Evolutionary conservation across 2,329 filamentous ascomycete genomes (phyloP).

Genomic region (Acarospora socialis): DNA sequence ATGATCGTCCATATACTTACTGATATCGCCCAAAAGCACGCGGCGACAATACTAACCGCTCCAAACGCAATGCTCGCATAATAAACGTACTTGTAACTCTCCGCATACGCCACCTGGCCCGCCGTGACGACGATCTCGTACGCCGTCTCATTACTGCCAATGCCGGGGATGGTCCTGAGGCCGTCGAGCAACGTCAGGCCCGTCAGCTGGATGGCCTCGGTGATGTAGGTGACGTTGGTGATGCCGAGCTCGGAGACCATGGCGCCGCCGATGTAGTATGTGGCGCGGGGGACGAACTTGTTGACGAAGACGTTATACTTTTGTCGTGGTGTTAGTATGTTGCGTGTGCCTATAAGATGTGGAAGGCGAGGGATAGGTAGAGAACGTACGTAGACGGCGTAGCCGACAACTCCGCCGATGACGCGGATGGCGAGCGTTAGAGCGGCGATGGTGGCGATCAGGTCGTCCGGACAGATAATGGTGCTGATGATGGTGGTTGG

Average conservation of each 20-base stretch:
- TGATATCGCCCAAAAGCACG: conserved; percentile 46
- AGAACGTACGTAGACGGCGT: conserved; percentile 42
- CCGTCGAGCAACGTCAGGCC: conserved; percentile 36
- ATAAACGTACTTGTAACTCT: conserved; percentile 48
- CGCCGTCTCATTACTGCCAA: conserved; percentile 35
- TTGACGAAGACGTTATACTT: conserved; percentile 39
- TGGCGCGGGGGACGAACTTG: conserved; percentile 32
- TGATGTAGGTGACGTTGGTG: conserved; percentile 33
- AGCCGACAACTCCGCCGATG: conserved; percentile 51
- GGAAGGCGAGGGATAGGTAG: conserved; percentile 26
- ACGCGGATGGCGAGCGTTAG: conserved; percentile 56
- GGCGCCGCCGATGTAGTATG: conserved; percentile 35
- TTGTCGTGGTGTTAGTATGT: conserved; percentile 23
- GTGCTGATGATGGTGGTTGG: conserved; percentile 54
- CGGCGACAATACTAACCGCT: conserved; percentile 39
- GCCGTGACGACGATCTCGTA: conserved; percentile 40
- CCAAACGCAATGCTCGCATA: conserved; percentile 50
- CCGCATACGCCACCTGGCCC: conserved; percentile 42
- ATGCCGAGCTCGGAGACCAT: conserved; percentile 38
- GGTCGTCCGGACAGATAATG: conserved; percentile 53
- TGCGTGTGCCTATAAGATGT: conserved; percentile 20
- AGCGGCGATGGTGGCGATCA: conserved; percentile 55
- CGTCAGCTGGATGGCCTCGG: conserved; percentile 38
- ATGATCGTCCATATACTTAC: conserved; percentile 43
- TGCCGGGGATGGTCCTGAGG: conserved; percentile 36